A percentile compares a stretch with the other conserved stretches of the same genome.
Evolutionary conservation across 2,329 filamentous ascomycete genomes (phyloP).

Genomic region (Aspergillus versicolor): DNA sequence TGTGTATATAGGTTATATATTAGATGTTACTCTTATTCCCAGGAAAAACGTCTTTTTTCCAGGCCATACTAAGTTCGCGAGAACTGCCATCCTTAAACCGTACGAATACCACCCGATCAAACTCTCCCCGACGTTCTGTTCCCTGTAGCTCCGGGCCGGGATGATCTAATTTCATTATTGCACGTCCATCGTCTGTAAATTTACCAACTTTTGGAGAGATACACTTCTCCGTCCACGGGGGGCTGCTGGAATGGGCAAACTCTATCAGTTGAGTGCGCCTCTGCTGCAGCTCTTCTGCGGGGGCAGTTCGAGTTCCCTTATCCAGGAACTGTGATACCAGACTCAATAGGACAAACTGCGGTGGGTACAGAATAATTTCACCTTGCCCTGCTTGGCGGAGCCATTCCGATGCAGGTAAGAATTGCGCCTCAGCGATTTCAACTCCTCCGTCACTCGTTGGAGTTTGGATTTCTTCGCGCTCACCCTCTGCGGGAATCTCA

Average conservation of each 20-base stretch:
- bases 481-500: slow-evolving; percentile 39
- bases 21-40: slow-evolving; percentile 36
- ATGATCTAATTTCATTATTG: slow-evolving; percentile 54
- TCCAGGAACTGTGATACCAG: slow-evolving; percentile 53
- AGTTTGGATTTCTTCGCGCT: slow-evolving; percentile 61
- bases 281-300: slow-evolving; percentile 29
- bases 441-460: slow-evolving; percentile 70
- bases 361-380: slow-evolving; percentile 82
- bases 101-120: slow-evolving; percentile 57
- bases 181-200: slow-evolving; percentile 46
- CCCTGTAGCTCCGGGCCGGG: slow-evolving; percentile 57
- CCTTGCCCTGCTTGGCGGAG: slow-evolving; percentile 61
- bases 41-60: slow-evolving; percentile 49
- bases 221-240: slow-evolving; percentile 48
- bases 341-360: slow-evolving; percentile 68
- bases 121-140: slow-evolving; percentile 49
- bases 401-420: slow-evolving; percentile 70
- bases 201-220: slow-evolving; percentile 46
- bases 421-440: slow-evolving; percentile 73
- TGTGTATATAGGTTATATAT: background rate
- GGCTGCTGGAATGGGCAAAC: slow-evolving; percentile 48
- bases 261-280: slow-evolving; percentile 48
- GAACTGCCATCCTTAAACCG: slow-evolving; percentile 58
- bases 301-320: slow-evolving; percentile 26
- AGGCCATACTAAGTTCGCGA: slow-evolving; percentile 54